Conservation (phyloP, 2,329 filamentous ascomycete species). For the Aschersonia sp. region DNA sequence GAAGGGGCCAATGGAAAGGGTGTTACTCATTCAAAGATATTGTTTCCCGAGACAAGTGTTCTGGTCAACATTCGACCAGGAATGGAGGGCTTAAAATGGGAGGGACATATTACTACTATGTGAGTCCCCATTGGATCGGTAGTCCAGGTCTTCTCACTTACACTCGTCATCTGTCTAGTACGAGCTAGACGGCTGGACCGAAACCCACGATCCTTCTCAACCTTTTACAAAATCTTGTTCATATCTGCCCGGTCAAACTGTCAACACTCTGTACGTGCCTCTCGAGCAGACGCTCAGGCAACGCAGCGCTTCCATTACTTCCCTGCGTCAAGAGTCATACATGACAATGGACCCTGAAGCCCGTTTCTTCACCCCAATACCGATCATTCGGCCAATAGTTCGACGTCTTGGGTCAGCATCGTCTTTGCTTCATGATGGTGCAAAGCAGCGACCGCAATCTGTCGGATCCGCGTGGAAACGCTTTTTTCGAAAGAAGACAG, state of each 20-base stretch:
- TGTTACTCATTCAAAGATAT: constrained; percentile 81
- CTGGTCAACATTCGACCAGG: constrained; percentile 30
- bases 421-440: constrained; percentile 16
- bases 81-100: constrained; percentile 83
- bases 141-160: background rate
- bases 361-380: constrained; percentile 58
- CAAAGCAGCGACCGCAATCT: constrained; percentile 32
- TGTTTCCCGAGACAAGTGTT: constrained; percentile 58
- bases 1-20: constrained; percentile 68
- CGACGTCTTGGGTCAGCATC: constrained; percentile 17
- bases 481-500: constrained; percentile 30
- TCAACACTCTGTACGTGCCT: constrained; percentile 77
- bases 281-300: constrained; percentile 45
- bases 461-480: constrained; percentile 36
- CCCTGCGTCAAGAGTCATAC: constrained; percentile 40
- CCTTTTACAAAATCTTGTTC: constrained; percentile 71
- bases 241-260: constrained; percentile 70
- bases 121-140: constrained; percentile 29
- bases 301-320: constrained; percentile 52
- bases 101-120: constrained; percentile 90
- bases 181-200: constrained; percentile 63
- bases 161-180: constrained; percentile 40
- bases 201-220: constrained; percentile 59
- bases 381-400: constrained; percentile 25
- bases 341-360: constrained; percentile 68